Conservation (phyloP, 192 early-diverging fungal species). For the Thamnidium elegans region DNA sequence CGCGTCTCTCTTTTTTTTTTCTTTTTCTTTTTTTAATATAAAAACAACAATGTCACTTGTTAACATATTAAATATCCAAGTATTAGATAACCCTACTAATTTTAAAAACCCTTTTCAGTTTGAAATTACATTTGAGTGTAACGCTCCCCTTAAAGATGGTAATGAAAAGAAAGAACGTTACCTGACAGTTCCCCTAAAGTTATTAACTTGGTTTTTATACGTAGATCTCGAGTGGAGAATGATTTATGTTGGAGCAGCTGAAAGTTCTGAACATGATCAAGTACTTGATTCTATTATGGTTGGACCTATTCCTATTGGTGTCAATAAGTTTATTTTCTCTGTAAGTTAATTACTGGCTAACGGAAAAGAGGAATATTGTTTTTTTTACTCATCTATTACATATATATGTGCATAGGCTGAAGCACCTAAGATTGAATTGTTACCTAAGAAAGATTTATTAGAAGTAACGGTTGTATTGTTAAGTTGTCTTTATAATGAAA, state of each 20-base stretch:
- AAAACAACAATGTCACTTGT: slow-evolving; percentile 66
- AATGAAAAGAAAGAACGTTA: background rate
- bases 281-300: slow-evolving; percentile 93
- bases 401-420: slow-evolving; percentile 56
- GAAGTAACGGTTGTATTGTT: slow-evolving; percentile 91
- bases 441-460: slow-evolving; percentile 79
- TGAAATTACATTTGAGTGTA: slow-evolving; percentile 97
- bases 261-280: slow-evolving; percentile 84
- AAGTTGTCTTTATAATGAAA: slow-evolving; percentile 81
- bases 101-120: slow-evolving; percentile 85
- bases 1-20: no score
- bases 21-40: no score
- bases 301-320: slow-evolving; percentile 92
- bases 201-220: background rate
- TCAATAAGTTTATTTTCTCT: slow-evolving; percentile 92
- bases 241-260: slow-evolving; percentile 90
- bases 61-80: slow-evolving; percentile 77
- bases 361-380: no score
- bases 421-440: slow-evolving; percentile 67
- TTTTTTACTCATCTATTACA: background rate
- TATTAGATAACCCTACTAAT: slow-evolving; percentile 80
- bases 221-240: slow-evolving; percentile 95
- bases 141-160: slow-evolving; percentile 84
- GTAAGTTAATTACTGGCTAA: slow-evolving; percentile 40
- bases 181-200: background rate